Evolutionary conservation across 176 grass and related monocot species (phyloP), one percentile per base, ranked within the genome.

Genomic region (Oryza longistaminata): DNA sequence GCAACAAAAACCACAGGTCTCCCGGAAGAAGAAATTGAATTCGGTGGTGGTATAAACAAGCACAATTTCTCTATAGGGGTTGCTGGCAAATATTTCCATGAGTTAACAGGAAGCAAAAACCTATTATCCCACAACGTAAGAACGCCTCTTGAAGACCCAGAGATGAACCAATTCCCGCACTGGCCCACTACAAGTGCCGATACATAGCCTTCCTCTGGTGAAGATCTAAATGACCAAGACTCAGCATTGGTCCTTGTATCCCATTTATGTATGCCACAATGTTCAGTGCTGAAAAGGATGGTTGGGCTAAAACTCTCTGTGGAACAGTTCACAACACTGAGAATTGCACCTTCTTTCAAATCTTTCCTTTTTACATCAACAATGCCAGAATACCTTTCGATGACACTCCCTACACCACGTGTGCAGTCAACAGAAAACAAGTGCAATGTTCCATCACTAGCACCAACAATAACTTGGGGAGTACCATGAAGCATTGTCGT

Each of bases 91-190:
- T 94, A 98, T 9, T 93, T 84, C 96, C 96, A 98, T n/a, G 91
- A 92, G 74, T 95, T 95, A 53, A 95, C 96, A 81, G 96, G 96
- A 72, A 98, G 85, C 75, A 98, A 79, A 82, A 98, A 98, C 88
- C 96, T 98, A 64, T 95, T 73, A 76, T 98, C 96, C 96, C 96
- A 98, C 80, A 98, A 76, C 27, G 93, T 95, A 88, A 98, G 89
- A 72, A 92, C 78, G 9, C 96, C 96, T 78, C 96, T 95, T 46
- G 96, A 95, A 87, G 96, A 98, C 66, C 96, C 96, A 22, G 96
- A 94, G 22, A 98, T 89, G 81, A 98, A 98, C 96, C 96, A 98
- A 85, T 98, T 95, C 58, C 93, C 91, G 61, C 93, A 98, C 53
- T 91, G 93, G 19, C 96, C 91, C 88, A 98, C 86, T 66, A 95